These are phyloP conservation scores for Diaporthe citrichinensis DNA, from an alignment of 2,329 filamentous ascomycete genomes.

Conservation along the genomic window DNA sequence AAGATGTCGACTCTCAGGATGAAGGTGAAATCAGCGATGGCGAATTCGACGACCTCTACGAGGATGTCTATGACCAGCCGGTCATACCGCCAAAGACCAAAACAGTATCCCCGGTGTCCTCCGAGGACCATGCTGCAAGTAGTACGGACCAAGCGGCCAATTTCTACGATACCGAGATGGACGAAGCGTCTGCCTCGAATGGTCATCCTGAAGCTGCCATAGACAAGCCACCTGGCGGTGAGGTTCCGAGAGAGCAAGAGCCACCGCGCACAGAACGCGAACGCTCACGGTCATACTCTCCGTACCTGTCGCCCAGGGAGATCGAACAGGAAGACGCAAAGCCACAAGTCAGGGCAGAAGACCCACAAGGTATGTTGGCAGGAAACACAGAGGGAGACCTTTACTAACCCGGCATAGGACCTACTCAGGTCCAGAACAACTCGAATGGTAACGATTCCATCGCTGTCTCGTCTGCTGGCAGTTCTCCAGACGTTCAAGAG, in stretches of 20 bases:
- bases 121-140: neutral
- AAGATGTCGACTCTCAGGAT: conserved; percentile 59
- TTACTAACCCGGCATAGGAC: conserved; percentile 14
- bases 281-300: conserved; percentile 67
- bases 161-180: conserved; percentile 49
- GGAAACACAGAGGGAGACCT: neutral
- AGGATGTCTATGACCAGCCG: conserved; percentile 52
- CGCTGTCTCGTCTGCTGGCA: neutral
- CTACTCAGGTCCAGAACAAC: neutral
- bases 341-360: neutral
- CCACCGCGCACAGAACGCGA: conserved; percentile 51
- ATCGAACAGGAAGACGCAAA: conserved; percentile 50
- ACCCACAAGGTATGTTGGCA: conserved; percentile 11
- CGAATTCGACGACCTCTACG: conserved; percentile 71
- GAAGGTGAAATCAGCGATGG: conserved; percentile 85
- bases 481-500: neutral
- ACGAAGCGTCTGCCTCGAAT: conserved; percentile 42
- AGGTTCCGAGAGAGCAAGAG: conserved; percentile 47
- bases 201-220: conserved; percentile 42
- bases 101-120: conserved; percentile 4
- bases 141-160: conserved; percentile 44
- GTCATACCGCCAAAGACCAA: neutral
- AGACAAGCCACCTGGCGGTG: conserved; percentile 22
- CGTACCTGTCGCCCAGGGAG: conserved; percentile 65
- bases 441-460: neutral